phyloP scores from a whole-genome alignment of 2,329 filamentous ascomycete species.

The Akanthomyces muscarius region DNA sequence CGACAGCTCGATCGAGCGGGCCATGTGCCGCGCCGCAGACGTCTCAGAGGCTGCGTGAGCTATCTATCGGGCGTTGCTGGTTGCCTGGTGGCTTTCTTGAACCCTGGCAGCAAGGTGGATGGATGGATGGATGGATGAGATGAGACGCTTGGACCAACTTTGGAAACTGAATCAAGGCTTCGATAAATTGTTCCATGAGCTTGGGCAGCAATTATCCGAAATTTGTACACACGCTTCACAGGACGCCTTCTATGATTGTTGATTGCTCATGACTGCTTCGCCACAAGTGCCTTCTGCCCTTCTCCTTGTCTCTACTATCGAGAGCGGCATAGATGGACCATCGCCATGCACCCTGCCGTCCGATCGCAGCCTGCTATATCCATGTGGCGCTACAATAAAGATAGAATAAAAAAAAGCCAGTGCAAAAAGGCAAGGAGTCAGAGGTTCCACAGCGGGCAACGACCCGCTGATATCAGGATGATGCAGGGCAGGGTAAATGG shows the following conservation, averaged over 20 bases:
- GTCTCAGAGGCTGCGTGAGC: neutral
- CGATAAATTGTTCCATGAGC: no score
- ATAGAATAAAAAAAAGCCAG: neutral
- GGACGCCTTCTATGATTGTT: no score
- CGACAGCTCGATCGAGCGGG: neutral
- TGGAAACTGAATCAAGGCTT: no score
- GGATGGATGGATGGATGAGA: neutral
- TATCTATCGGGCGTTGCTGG: neutral
- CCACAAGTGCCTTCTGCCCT: no score
- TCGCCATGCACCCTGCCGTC: no score
- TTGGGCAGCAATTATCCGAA: no score
- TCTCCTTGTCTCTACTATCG: no score
- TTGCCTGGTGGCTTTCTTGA: neutral
- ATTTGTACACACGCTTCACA: no score
- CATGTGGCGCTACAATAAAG: neutral
- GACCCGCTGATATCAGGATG: slow-evolving; percentile 15
- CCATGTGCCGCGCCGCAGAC: slow-evolving; percentile 1
- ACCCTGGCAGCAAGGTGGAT: neutral
- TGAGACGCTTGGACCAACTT: neutral
- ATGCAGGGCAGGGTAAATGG: neutral
- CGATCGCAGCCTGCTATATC: no score
- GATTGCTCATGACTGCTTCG: no score
- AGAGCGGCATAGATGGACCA: no score
- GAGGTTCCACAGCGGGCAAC: slow-evolving; percentile 14
- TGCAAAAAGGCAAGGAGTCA: neutral